Evolutionary conservation across 805 yeast species (phyloP).

Genomic region (Ascoidea tarda): DNA sequence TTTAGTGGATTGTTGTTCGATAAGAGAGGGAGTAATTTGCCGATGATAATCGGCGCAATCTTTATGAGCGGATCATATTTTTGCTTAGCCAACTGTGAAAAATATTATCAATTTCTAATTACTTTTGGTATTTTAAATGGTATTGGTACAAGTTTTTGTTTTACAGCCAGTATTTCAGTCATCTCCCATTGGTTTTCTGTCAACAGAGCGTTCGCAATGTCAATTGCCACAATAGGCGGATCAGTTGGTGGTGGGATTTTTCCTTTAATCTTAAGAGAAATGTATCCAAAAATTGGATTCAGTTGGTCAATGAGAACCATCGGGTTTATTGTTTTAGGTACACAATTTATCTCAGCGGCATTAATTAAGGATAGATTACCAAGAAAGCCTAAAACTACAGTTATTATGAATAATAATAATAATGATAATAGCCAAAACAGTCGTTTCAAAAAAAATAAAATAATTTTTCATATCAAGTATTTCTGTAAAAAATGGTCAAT

Average conservation of each 20-base stretch:
- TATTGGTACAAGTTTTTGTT: slow-evolving; percentile 38
- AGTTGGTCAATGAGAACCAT: slow-evolving; percentile 42
- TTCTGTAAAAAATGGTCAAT: too few species aligned
- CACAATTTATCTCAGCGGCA: slow-evolving; percentile 19
- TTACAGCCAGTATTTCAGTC: slow-evolving; percentile 44
- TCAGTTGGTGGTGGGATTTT: slow-evolving; percentile 39
- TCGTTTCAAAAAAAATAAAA: slow-evolving; percentile 22
- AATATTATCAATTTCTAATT: slow-evolving; percentile 44
- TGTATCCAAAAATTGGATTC: slow-evolving; percentile 32
- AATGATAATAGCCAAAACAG: not conserved
- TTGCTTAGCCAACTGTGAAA: slow-evolving; percentile 33
- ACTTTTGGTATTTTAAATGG: slow-evolving; percentile 42
- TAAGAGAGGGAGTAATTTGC: slow-evolving; percentile 30
- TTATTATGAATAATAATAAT: slow-evolving; percentile 1
- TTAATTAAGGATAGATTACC: slow-evolving; percentile 27
- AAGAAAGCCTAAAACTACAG: not conserved
- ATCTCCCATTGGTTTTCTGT: slow-evolving; percentile 50
- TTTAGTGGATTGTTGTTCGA: slow-evolving; percentile 47
- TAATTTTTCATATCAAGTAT: slow-evolving; percentile 11
- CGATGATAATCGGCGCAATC: slow-evolving; percentile 26
- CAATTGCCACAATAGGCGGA: slow-evolving; percentile 35
- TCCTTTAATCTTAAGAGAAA: slow-evolving; percentile 34
- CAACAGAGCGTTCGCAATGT: slow-evolving; percentile 40
- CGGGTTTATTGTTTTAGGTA: slow-evolving; percentile 27
- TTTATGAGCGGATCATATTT: slow-evolving; percentile 35